These are phyloP conservation scores for Agrostemma githago DNA, from an alignment of 148 eudicot species.

Conservation along the genomic window DNA sequence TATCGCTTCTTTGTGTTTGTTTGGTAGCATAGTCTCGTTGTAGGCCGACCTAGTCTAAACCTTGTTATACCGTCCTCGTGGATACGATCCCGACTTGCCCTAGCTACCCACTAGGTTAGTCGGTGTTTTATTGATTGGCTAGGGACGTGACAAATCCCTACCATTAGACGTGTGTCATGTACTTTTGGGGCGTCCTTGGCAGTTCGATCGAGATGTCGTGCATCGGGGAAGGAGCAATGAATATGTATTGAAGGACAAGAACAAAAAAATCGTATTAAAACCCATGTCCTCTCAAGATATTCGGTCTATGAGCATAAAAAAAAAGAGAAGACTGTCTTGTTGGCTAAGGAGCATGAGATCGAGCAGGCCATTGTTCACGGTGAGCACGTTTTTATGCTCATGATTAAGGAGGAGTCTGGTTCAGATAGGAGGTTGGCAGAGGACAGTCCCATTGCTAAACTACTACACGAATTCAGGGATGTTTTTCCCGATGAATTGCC, in stretches of 20 bases:
- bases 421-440: too few relatives aligned
- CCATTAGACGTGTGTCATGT: neutral
- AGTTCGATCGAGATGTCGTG: too few relatives aligned
- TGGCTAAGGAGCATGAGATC: neutral
- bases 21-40: too few relatives aligned
- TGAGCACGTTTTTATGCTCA: neutral
- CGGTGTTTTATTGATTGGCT: neutral
- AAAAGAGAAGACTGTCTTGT: neutral
- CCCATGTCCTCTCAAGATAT: neutral
- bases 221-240: neutral
- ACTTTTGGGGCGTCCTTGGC: neutral
- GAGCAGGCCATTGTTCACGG: neutral
- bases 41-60: too few relatives aligned
- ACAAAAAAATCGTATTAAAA: neutral
- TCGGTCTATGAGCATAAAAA: neutral
- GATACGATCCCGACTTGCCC: too few relatives aligned
- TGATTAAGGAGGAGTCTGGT: too few relatives aligned
- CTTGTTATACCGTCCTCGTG: too few relatives aligned
- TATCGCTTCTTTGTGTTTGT: too few relatives aligned
- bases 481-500: neutral
- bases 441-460: neutral
- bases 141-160: neutral
- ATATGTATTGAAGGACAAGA: neutral
- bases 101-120: too few relatives aligned
- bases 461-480: neutral